A percentile compares a stretch with the other conserved stretches of the same genome.
phyloP scores from a whole-genome alignment of 23 red algal genomes.

The Gracilariopsis chorda region DNA sequence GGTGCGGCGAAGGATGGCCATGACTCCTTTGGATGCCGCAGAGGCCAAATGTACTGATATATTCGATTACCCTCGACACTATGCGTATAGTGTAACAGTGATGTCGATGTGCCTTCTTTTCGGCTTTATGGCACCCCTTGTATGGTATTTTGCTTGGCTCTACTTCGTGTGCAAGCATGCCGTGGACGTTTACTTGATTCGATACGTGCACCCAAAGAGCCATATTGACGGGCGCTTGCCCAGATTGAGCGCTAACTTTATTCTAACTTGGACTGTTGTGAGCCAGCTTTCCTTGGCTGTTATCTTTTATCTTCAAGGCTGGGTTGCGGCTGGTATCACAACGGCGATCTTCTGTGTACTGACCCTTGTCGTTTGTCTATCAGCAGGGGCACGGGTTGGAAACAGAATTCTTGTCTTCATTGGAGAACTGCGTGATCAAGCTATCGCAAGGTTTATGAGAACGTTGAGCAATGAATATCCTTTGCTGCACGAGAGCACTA shows the following conservation, averaged over 20 bases:
- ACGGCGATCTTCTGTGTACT: slow-evolving; percentile 46
- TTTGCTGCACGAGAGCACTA: background rate
- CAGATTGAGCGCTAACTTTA: slow-evolving; percentile 57
- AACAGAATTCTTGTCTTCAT: slow-evolving; percentile 52
- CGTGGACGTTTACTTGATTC: slow-evolving; percentile 80
- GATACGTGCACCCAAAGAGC: slow-evolving; percentile 83
- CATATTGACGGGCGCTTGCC: slow-evolving; percentile 84
- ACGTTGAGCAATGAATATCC: background rate
- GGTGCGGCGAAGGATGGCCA: slow-evolving; percentile 56
- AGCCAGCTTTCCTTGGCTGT: slow-evolving; percentile 60
- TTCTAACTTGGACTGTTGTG: slow-evolving; percentile 73
- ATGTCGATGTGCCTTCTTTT: slow-evolving; percentile 95
- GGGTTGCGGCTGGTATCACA: slow-evolving; percentile 26
- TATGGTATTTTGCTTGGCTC: slow-evolving; percentile 87
- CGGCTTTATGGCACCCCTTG: slow-evolving; percentile 89
- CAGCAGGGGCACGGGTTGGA: slow-evolving; percentile 26
- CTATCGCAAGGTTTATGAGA: slow-evolving; percentile 1
- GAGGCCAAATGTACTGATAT: slow-evolving; percentile 81
- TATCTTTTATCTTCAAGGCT: slow-evolving; percentile 74
- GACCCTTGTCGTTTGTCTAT: slow-evolving; percentile 30
- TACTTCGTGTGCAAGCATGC: slow-evolving; percentile 93
- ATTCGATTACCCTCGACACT: slow-evolving; percentile 94
- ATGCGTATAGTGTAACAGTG: slow-evolving; percentile 87
- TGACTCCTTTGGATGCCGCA: slow-evolving; percentile 75
- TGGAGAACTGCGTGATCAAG: slow-evolving; percentile 49